Conservation (phyloP, 805 yeast species). For the Cyberlindnera japonica region DNA sequence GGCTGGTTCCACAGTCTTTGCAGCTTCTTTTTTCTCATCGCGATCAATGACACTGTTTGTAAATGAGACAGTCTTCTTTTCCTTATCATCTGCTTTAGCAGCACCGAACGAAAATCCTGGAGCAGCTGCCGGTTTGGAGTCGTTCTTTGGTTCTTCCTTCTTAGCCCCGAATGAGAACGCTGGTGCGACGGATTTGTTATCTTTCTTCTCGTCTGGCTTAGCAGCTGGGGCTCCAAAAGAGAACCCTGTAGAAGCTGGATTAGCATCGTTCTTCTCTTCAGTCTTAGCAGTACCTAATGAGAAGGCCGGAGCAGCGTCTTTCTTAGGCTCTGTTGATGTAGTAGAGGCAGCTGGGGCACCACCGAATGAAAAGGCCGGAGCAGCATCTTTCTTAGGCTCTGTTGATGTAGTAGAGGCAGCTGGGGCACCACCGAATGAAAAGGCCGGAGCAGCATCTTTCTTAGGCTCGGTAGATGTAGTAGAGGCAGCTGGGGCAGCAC, state of each 20-base stretch:
- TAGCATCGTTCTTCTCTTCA: constrained; percentile 14
- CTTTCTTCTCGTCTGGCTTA: constrained; percentile 18
- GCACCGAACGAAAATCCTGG: constrained; percentile 29
- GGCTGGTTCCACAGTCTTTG: constrained; percentile 58
- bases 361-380: constrained; percentile 8
- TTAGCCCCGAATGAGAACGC: constrained; percentile 24
- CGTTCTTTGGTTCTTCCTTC: constrained; percentile 1
- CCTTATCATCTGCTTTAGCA: constrained; percentile 15
- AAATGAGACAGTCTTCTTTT: constrained; percentile 29
- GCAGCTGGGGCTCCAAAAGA: constrained; percentile 27
- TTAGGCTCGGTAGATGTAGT: no score
- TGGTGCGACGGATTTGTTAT: constrained; percentile 9
- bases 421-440: constrained; percentile 8
- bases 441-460: constrained; percentile 6
- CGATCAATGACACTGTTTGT: constrained; percentile 24
- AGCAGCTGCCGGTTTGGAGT: constrained; percentile 2
- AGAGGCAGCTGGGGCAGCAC: constrained; percentile 8
- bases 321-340: no score
- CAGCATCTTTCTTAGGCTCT: constrained; percentile 6
- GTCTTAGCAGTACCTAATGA: constrained; percentile 10
- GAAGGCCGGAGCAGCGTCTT: constrained; percentile 6
- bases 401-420: no score
- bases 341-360: constrained; percentile 7
- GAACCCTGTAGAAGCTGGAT: constrained; percentile 14
- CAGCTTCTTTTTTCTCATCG: constrained; percentile 34